phyloP scores from a whole-genome alignment of 306 rosid species.

The Quillaja saponaria region DNA sequence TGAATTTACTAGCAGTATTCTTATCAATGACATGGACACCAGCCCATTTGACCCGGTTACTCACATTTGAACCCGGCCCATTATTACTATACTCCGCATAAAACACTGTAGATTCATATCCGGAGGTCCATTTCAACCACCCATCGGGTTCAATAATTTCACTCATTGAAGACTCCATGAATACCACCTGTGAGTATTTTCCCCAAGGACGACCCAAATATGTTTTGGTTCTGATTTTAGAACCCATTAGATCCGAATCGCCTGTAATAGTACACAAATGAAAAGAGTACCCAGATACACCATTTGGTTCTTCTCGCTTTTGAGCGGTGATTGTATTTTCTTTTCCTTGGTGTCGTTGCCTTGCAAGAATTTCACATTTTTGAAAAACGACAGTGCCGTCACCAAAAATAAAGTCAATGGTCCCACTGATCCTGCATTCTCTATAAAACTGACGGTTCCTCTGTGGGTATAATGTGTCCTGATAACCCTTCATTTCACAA shows the following conservation, averaged over 20 bases:
- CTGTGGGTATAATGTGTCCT: background rate
- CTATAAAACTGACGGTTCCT: background rate
- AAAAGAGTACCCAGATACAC: background rate
- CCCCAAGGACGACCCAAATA: slow-evolving; percentile 1
- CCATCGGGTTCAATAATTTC: background rate
- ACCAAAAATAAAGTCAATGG: slow-evolving; percentile 9
- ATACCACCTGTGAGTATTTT: background rate
- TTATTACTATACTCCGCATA: background rate
- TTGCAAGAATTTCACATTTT: background rate
- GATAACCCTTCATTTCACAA: background rate
- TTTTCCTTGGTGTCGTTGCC: background rate
- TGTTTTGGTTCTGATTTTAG: too few species aligned
- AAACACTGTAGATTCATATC: background rate
- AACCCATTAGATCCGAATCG: too few species aligned
- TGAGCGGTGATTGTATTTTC: background rate
- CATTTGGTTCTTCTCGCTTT: background rate
- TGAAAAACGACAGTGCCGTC: background rate
- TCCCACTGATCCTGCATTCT: background rate
- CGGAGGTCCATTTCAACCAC: background rate
- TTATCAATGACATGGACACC: background rate
- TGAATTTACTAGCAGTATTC: background rate
- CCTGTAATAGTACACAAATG: background rate
- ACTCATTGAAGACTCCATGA: background rate
- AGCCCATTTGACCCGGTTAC: background rate
- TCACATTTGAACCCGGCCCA: background rate